Evolutionary conservation across 352 stramenopile species (phyloP).

Genomic region (Blastocystis sp.): DNA sequence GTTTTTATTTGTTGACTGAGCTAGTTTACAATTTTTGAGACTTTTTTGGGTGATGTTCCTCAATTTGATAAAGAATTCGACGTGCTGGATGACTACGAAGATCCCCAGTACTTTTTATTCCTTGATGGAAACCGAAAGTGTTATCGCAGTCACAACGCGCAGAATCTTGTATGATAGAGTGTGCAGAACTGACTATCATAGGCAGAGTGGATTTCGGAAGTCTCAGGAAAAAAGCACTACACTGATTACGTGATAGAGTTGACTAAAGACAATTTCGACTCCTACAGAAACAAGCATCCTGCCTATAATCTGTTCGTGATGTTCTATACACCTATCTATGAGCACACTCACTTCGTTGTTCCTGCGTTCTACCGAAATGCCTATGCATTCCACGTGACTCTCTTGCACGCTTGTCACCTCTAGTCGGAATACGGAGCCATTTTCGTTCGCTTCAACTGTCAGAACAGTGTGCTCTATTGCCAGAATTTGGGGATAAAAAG

Average conservation of each 20-base stretch:
- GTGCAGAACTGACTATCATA: not conserved
- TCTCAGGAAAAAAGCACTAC: not conserved
- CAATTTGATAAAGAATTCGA: constrained; percentile 33
- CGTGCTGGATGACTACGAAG: not conserved
- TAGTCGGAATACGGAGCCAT: not conserved
- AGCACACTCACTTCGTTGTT: not conserved
- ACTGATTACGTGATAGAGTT: constrained; percentile 10
- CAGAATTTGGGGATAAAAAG: not conserved
- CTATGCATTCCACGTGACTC: constrained; percentile 8
- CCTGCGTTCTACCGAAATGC: constrained; percentile 12
- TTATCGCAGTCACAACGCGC: not conserved
- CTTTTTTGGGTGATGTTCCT: not conserved
- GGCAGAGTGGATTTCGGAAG: constrained; percentile 2
- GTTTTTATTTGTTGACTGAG: not conserved
- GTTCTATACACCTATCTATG: constrained; percentile 14
- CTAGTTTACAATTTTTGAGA: constrained; percentile 39
- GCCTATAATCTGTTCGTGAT: not conserved
- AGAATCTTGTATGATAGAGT: not conserved
- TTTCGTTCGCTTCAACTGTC: constrained; percentile 13
- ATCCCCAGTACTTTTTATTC: constrained; percentile 26
- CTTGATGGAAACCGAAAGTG: not conserved
- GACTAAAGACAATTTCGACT: not conserved
- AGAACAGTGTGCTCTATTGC: not conserved
- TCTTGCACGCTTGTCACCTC: not conserved
- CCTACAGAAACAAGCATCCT: not conserved